Conservation (phyloP, 176 grass and related monocot species). For the Rhynchospora pubera region DNA sequence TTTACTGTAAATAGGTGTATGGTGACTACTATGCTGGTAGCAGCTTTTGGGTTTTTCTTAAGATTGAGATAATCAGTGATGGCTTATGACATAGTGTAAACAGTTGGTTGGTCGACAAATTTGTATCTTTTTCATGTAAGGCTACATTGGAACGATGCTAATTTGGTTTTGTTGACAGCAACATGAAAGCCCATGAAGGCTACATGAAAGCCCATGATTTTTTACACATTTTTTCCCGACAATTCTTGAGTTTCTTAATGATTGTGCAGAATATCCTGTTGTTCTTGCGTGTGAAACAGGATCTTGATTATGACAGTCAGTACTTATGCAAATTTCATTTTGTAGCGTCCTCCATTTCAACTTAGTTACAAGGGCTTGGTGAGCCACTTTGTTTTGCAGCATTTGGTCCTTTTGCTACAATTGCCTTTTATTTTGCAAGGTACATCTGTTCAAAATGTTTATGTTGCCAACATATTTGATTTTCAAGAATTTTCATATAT, state of each 20-base stretch:
- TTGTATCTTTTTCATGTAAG: too few relatives aligned
- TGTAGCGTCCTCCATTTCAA: conserved; percentile 76
- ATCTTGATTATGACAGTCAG: not conserved
- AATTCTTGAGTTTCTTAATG: not conserved
- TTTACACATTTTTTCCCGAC: not conserved
- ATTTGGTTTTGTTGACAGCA: too few relatives aligned
- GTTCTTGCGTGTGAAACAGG: not conserved
- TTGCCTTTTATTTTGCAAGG: conserved; percentile 74
- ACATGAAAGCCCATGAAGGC: too few relatives aligned
- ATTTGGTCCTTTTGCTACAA: conserved; percentile 88
- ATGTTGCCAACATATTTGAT: not conserved
- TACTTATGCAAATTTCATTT: conserved; percentile 7
- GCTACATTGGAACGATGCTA: too few relatives aligned
- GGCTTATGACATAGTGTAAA: too few relatives aligned
- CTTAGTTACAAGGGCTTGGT: conserved; percentile 82
- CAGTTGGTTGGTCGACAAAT: too few relatives aligned
- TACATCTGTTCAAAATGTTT: conserved; percentile 32
- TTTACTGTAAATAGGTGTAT: too few relatives aligned
- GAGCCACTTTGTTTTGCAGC: conserved; percentile 84
- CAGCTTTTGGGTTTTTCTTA: too few relatives aligned
- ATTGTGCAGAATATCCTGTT: not conserved
- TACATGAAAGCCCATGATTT: not conserved
- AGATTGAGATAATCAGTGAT: too few relatives aligned
- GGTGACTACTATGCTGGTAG: too few relatives aligned
- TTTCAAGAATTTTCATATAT: too few relatives aligned